Evolutionary conservation across 805 yeast species (phyloP), one percentile per base, ranked within the genome.

Genomic region (Myxozyma neglecta): DNA sequence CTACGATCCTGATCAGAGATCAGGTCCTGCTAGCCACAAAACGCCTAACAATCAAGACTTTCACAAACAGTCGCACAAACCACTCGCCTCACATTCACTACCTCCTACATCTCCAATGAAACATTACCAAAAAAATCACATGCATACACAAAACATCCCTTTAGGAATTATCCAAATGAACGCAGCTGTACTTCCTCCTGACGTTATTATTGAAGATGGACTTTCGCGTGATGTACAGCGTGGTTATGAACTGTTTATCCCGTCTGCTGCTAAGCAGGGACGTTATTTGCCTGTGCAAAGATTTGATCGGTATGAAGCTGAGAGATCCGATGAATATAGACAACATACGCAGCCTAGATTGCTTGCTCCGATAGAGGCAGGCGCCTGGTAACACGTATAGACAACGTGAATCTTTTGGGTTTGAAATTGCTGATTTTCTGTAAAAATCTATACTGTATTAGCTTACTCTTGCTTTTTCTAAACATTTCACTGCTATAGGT

Each of bases 161-260:
- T 24, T 53, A 20, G 53, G 48, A n/a, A 40, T 56, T 29, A 51
- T 51, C 1, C 55, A 40, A 35, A 56, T 56, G 56, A 47, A 40
- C 36, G 39, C 37, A 3, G 56, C 59, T 24, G 46, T 47, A n/a
- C 44, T 55, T 32, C 60, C 63, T 5, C n/a, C 20, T 18, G 32
- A 40, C 37, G 51, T 50, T 16, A 46, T 57, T 34, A n/a, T 57
- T 14, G 65, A 54, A n/a, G 64, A 61, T 40, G 64, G 64, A n/a
- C 60, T 54, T 36, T 60, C 60, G 10, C 52, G 64, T 16, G 64
- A 62, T 29, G 49, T 50, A 11, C 60, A 55, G 57, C 65, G 64
- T 7, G 64, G 64, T 18, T 62, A 62, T 35, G 64, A 59, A 36
- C 51, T 62, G n/a, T 62, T 49, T 20, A 62, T 62, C 40, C 65